Base-by-base conservation (phyloP, 352 stramenopile genomes). In the Phytophthora syringae region DNA sequence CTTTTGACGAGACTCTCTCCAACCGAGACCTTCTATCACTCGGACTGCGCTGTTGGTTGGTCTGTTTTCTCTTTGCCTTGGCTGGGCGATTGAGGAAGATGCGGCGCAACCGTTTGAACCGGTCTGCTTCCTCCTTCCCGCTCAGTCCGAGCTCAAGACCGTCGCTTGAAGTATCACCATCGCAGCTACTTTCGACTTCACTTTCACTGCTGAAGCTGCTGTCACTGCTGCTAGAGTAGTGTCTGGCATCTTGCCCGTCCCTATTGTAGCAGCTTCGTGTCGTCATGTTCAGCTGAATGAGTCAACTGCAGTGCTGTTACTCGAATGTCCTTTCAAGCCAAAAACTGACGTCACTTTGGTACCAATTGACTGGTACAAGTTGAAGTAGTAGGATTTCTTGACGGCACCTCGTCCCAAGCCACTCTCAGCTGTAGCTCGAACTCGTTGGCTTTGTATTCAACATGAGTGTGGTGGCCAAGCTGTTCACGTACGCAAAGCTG, bases 71-170 rank as follows among this genome's bases (percentile, higher is more conserved):
- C 48, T 60, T 74, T 0, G 2, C 7, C 6, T 67, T 70, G 0
- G 15, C 39, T 10, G 79, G 79, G n/a, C 74, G 76, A 42, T 77
- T 92, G 27, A 92, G 66, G 58, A 90, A 92, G 52, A 92, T 92
- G 47, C 82, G 82, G 11, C 82, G 75, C 36, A 92, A 64, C 6
- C 82, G 74, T 28, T 77, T 63, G 40, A 92, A 74, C 28, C 64
- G 60, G 15, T 79, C 71, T 20, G 65, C 54, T 5, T 70, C 61
- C 15, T 59, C 81, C 45, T 72, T 82, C 40, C 79, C 59, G 15
- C 64, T 40, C 25, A 74, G 52, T 13, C 71, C 44, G 42, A 80
- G 40, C 9, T 30, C 52, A 12, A 65, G 28, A 47, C 39, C 47
- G 12, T 72, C 70, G 20, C 53, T 72, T 22, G 58, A 63, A 15